These are phyloP conservation scores for Microcera coccophila DNA, from an alignment of 2,329 filamentous ascomycete species.

Conservation along the genomic window DNA sequence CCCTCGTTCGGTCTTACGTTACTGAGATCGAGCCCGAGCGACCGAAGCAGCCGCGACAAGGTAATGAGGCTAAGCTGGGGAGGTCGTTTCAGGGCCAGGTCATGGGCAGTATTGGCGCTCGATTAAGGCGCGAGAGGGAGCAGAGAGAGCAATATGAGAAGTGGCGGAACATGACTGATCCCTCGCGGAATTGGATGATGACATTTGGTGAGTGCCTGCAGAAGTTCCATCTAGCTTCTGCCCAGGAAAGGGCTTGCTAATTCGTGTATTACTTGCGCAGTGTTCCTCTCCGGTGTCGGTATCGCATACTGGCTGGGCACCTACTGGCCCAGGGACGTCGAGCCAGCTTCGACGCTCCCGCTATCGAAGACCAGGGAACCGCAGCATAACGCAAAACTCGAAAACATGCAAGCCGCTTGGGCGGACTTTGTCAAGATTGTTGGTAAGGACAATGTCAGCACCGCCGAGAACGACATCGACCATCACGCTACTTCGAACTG, in stretches of 20 bases:
- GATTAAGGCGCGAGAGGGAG: conserved; percentile 51
- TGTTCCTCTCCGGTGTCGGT: conserved; percentile 49
- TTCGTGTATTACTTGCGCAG: conserved; percentile 30
- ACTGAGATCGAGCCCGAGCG: conserved; percentile 37
- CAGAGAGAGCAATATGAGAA: conserved; percentile 50
- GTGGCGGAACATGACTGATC: conserved; percentile 39
- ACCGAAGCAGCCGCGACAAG: conserved; percentile 28
- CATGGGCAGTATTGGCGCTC: conserved; percentile 54
- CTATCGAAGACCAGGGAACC: conserved; percentile 49
- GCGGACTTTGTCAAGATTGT: conserved; percentile 63
- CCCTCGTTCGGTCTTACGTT: conserved; percentile 29
- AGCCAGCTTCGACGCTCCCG: conserved; percentile 56
- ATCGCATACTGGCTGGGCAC: conserved; percentile 58
- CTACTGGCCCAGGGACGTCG: conserved; percentile 47
- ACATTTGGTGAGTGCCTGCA: conserved; percentile 48
- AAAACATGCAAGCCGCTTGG: conserved; percentile 67
- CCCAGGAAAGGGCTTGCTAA: conserved; percentile 2
- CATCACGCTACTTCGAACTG: conserved; percentile 59
- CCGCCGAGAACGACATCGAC: conserved; percentile 50
- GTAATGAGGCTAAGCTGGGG: conserved; percentile 37
- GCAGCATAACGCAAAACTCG: conserved; percentile 54
- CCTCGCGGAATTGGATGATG: conserved; percentile 46
- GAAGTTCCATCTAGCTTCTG: neutral
- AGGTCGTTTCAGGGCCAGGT: conserved; percentile 56
- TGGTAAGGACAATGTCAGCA: conserved; percentile 63